A percentile compares a stretch with the other conserved stretches of the same genome.
phyloP scores from a whole-genome alignment of 2,329 filamentous ascomycete genomes.

The Ilyonectria destructans region DNA sequence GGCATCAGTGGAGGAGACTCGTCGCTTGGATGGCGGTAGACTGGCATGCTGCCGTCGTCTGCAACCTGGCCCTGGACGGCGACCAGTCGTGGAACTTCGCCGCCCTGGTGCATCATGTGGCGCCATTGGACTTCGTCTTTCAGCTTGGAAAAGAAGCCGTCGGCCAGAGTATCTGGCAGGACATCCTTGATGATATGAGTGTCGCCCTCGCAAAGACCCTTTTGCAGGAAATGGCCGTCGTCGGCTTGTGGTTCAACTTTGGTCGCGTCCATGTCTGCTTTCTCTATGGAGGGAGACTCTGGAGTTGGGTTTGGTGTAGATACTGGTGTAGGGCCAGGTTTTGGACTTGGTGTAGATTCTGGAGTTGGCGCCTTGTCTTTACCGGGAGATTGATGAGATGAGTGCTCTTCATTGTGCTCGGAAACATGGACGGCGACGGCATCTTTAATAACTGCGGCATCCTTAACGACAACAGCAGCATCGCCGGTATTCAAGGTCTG shows the following conservation, averaged over 20 bases:
- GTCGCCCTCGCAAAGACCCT: too few species aligned
- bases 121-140: constrained; percentile 88
- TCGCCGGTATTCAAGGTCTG: constrained; percentile 11
- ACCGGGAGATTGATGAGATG: not conserved
- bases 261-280: constrained; percentile 25
- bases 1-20: constrained; percentile 84
- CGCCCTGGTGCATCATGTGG: constrained; percentile 92
- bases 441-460: constrained; percentile 33
- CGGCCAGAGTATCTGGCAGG: constrained; percentile 70
- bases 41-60: constrained; percentile 81
- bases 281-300: constrained; percentile 14
- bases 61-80: constrained; percentile 86
- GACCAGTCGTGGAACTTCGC: constrained; percentile 91
- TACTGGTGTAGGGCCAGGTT: not conserved
- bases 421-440: not conserved
- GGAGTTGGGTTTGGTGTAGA: constrained; percentile 11
- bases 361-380: not conserved
- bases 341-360: not conserved
- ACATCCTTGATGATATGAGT: constrained; percentile 76
- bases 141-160: constrained; percentile 78
- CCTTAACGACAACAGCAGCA: constrained; percentile 1
- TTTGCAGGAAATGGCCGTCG: not conserved
- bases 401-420: constrained; percentile 23
- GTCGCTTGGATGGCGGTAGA: constrained; percentile 97
- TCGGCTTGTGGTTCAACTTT: constrained; percentile 18